phyloP scores from a whole-genome alignment of 495 filamentous ascomycete genomes.

The Wilcoxina mikolae region DNA sequence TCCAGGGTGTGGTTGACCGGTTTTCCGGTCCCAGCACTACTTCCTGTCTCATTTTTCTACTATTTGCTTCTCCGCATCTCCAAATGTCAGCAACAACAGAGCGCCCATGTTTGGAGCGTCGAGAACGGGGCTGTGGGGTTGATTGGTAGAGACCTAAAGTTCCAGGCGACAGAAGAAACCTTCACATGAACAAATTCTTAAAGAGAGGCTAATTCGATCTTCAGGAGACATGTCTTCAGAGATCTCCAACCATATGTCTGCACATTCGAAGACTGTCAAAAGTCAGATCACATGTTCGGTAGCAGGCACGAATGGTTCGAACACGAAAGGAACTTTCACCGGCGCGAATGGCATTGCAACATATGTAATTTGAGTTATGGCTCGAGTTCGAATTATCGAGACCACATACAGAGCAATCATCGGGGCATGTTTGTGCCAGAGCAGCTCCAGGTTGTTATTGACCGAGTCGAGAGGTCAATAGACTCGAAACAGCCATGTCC shows the following conservation, averaged over 20 bases:
- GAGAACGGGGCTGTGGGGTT: too few relatives aligned
- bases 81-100: too few relatives aligned
- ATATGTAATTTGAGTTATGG: conserved; percentile 1
- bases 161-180: too few relatives aligned
- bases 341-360: conserved; percentile 23
- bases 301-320: conserved; percentile 22
- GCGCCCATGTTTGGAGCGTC: too few relatives aligned
- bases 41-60: too few relatives aligned
- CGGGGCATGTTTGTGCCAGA: conserved; percentile 1
- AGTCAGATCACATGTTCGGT: conserved; percentile 13
- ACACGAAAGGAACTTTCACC: conserved; percentile 21
- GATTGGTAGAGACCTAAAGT: too few relatives aligned
- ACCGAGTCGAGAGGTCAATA: conserved; percentile 14
- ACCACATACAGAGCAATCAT: conserved; percentile 10
- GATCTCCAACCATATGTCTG: conserved; percentile 28
- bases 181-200: too few relatives aligned
- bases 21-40: too few relatives aligned
- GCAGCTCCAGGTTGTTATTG: conserved; percentile 8
- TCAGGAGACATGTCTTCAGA: conserved; percentile 24
- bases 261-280: conserved; percentile 17
- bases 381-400: conserved; percentile 3
- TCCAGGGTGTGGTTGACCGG: neutral
- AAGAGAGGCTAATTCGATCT: neutral
- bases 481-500: conserved; percentile 10
- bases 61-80: too few relatives aligned